Conservation (phyloP, 1,284 basidiomycete species). For the Hypsizygus ulmarius region DNA sequence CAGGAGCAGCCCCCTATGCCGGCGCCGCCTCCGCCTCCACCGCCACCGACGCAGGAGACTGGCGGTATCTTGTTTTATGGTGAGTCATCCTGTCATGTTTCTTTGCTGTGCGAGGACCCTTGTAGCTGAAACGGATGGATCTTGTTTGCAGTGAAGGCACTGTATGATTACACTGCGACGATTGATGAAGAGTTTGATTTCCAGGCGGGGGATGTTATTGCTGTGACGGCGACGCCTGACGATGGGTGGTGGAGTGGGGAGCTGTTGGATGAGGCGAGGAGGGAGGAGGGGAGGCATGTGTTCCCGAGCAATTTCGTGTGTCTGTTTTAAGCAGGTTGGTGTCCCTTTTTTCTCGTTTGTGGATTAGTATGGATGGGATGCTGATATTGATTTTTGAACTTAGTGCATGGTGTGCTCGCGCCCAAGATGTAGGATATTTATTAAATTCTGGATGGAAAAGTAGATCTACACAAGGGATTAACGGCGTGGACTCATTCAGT, state of each 20-base stretch:
- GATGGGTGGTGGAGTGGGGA: constrained; percentile 95
- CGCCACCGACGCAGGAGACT: constrained; percentile 15
- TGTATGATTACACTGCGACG: constrained; percentile 89
- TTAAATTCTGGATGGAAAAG: too few species aligned
- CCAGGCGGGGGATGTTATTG: constrained; percentile 89
- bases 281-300: constrained; percentile 76
- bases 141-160: constrained; percentile 68
- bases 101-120: not conserved
- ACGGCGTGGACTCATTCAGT: too few species aligned
- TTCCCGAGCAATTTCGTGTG: constrained; percentile 94
- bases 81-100: constrained; percentile 22
- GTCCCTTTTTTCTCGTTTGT: too few species aligned
- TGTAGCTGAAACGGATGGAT: not conserved
- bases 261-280: constrained; percentile 80
- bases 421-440: too few species aligned
- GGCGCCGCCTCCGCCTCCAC: constrained; percentile 29
- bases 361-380: too few species aligned
- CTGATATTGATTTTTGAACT: too few species aligned
- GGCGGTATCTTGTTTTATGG: constrained; percentile 78
- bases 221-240: constrained; percentile 87
- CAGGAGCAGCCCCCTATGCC: constrained; percentile 22
- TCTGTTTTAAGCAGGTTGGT: constrained; percentile 47
- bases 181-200: constrained; percentile 91
- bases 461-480: too few species aligned
- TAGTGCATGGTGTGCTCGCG: too few species aligned